These are phyloP conservation scores for Calamus simplicifolius DNA, from an alignment of 176 grass and related monocot genomes.

Conservation along the genomic window DNA sequence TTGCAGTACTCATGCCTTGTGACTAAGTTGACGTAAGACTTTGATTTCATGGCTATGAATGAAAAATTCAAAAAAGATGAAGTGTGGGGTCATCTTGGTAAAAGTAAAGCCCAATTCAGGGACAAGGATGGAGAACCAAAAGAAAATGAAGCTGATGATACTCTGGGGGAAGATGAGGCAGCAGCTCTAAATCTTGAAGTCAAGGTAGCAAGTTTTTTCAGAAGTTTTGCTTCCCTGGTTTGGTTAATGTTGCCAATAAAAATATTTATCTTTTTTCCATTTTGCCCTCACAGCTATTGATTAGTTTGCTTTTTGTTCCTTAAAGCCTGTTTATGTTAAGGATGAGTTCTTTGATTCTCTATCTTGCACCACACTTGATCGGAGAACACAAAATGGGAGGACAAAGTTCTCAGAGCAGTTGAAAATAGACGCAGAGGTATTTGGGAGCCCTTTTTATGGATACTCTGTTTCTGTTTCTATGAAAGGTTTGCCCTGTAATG, in stretches of 20 bases:
- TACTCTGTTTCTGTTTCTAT: too few species aligned
- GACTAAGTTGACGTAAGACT: slow-evolving; percentile 81
- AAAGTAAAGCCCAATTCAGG: slow-evolving; percentile 41
- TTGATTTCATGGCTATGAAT: slow-evolving; percentile 97
- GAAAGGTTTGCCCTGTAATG: too few species aligned
- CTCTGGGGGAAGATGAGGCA: slow-evolving; percentile 40
- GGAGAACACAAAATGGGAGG: slow-evolving; percentile 54
- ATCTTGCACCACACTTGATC: slow-evolving; percentile 66
- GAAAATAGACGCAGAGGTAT: slow-evolving; percentile 88
- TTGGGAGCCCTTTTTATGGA: not conserved
- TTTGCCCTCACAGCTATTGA: slow-evolving; percentile 13
- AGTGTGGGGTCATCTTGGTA: slow-evolving; percentile 97
- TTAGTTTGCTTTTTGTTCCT: not conserved
- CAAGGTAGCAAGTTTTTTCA: slow-evolving; percentile 29
- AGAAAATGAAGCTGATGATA: slow-evolving; percentile 54
- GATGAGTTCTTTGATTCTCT: slow-evolving; percentile 97
- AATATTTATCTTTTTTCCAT: not conserved
- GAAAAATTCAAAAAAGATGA: slow-evolving; percentile 99
- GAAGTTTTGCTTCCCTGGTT: not conserved
- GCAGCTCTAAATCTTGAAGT: slow-evolving; percentile 19
- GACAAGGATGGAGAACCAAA: slow-evolving; percentile 31
- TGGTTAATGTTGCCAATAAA: not conserved
- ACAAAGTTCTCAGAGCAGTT: slow-evolving; percentile 75
- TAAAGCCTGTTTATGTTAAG: slow-evolving; percentile 80
- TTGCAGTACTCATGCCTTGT: slow-evolving; percentile 37